These are phyloP conservation scores for Fusarium sp. DNA, from an alignment of 2,329 filamentous ascomycete species.

Conservation along the genomic window DNA sequence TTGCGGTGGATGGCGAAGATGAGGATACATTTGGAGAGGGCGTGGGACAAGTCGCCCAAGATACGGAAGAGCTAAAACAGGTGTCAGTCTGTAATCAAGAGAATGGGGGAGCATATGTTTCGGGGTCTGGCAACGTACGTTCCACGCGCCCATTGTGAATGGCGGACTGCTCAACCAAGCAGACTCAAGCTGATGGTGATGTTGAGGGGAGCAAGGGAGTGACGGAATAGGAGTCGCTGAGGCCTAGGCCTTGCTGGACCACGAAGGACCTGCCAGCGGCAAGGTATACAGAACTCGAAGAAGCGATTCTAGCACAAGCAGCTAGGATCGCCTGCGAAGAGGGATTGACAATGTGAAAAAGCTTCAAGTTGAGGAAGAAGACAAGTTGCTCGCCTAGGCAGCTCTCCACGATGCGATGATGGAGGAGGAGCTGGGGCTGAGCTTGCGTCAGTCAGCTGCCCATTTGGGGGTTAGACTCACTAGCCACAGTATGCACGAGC, in stretches of 20 bases:
- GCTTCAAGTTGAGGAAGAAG: constrained; percentile 14
- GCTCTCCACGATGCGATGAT: constrained; percentile 36
- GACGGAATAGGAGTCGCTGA: constrained; percentile 12
- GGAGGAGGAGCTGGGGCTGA: constrained; percentile 34
- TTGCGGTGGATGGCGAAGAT: constrained; percentile 92
- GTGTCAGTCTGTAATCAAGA: constrained; percentile 12
- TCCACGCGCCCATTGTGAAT: constrained; percentile 52
- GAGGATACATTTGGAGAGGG: constrained; percentile 85
- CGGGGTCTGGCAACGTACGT: constrained; percentile 44
- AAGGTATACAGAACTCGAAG: not conserved
- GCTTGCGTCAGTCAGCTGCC: constrained; percentile 42
- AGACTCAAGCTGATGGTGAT: constrained; percentile 6
- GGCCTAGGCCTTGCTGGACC: constrained; percentile 14
- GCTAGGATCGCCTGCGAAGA: not conserved
- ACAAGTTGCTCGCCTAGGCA: constrained; percentile 32
- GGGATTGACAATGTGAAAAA: constrained; percentile 9
- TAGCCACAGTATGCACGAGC: constrained; percentile 27
- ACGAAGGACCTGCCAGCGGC: constrained; percentile 26
- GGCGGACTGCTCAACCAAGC: constrained; percentile 33
- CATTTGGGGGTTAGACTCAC: not conserved
- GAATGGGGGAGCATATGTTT: not conserved
- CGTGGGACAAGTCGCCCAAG: constrained; percentile 83
- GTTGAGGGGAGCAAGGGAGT: constrained; percentile 1
- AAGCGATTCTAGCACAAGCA: not conserved
- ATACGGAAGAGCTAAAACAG: constrained; percentile 71